Evolutionary conservation across 257 asterid species (phyloP).

Genomic region (Leonotis leonurus): DNA sequence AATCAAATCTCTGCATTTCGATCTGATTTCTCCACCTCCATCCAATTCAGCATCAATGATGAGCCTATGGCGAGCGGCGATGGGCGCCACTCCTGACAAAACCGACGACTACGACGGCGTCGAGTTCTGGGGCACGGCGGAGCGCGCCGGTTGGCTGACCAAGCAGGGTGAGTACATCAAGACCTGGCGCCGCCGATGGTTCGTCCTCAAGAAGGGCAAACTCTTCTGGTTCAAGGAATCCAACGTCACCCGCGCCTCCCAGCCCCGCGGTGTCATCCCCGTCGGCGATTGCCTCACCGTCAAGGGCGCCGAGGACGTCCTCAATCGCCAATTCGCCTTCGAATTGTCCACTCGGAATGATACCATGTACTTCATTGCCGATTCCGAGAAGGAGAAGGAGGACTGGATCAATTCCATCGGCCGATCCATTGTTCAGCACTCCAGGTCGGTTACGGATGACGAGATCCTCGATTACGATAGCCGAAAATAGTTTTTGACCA

Average conservation of each 20-base stretch:
- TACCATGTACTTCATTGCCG: constrained; percentile 90
- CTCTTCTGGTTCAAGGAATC: constrained; percentile 96
- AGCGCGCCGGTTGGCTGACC: constrained; percentile 83
- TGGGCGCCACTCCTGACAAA: constrained; percentile 47
- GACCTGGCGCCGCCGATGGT: constrained; percentile 99
- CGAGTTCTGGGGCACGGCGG: constrained; percentile 77
- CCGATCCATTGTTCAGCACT: constrained; percentile 63
- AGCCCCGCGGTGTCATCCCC: constrained; percentile 78
- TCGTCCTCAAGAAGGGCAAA: constrained; percentile 79
- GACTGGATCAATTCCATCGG: no score
- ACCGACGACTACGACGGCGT: constrained; percentile 63
- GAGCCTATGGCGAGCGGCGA: constrained; percentile 78
- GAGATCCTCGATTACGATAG: constrained; percentile 79
- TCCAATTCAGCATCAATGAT: constrained; percentile 28
- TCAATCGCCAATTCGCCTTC: constrained; percentile 74
- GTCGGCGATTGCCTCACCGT: constrained; percentile 75
- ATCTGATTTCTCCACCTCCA: background rate
- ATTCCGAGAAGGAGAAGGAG: constrained; percentile 88
- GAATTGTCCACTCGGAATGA: constrained; percentile 71
- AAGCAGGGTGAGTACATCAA: no score
- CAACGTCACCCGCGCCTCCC: constrained; percentile 51
- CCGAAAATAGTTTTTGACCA: constrained; percentile 19
- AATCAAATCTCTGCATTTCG: no score
- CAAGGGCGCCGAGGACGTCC: constrained; percentile 94
- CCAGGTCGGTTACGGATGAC: constrained; percentile 73